Conservation (phyloP, 495 filamentous ascomycete species). For the Pseudevernia furfuracea region DNA sequence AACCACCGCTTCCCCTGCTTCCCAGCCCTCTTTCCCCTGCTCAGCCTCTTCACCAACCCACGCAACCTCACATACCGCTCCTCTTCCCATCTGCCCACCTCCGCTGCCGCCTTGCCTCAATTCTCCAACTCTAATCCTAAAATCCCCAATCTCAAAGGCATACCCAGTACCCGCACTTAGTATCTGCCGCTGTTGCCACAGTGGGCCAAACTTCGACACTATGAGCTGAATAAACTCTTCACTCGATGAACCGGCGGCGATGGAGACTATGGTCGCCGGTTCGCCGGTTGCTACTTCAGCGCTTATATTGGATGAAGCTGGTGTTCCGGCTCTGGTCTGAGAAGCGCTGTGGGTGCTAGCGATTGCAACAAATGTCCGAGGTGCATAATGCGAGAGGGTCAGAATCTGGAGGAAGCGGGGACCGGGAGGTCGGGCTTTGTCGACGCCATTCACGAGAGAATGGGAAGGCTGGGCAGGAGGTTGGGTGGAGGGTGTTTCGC, state of each 20-base stretch:
- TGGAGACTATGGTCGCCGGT: constrained; percentile 14
- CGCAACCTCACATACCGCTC: constrained; percentile 23
- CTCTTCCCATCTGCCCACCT: constrained; percentile 20
- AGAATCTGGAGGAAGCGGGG: constrained; percentile 23
- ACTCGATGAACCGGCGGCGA: constrained; percentile 8
- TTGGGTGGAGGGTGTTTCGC: constrained; percentile 13
- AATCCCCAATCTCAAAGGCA: constrained; percentile 19
- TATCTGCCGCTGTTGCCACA: constrained; percentile 24
- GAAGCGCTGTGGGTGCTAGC: constrained; percentile 4
- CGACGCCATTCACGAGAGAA: background rate
- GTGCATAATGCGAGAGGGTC: constrained; percentile 20
- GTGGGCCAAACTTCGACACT: constrained; percentile 20
- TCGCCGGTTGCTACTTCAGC: constrained; percentile 5
- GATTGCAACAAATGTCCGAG: constrained; percentile 10
- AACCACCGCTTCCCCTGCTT: constrained; percentile 16
- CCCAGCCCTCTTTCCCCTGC: constrained; percentile 13
- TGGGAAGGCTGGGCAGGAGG: background rate
- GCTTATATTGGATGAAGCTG: constrained; percentile 11
- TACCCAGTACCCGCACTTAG: constrained; percentile 13
- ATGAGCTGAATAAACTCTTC: constrained; percentile 25
- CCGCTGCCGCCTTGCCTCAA: constrained; percentile 18
- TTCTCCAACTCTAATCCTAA: constrained; percentile 24
- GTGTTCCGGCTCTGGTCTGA: constrained; percentile 1
- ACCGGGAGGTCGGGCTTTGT: constrained; percentile 4
- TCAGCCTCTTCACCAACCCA: constrained; percentile 11